Base-by-base conservation (phyloP, 352 stramenopile genomes). In the Phytophthora hybrid region DNA sequence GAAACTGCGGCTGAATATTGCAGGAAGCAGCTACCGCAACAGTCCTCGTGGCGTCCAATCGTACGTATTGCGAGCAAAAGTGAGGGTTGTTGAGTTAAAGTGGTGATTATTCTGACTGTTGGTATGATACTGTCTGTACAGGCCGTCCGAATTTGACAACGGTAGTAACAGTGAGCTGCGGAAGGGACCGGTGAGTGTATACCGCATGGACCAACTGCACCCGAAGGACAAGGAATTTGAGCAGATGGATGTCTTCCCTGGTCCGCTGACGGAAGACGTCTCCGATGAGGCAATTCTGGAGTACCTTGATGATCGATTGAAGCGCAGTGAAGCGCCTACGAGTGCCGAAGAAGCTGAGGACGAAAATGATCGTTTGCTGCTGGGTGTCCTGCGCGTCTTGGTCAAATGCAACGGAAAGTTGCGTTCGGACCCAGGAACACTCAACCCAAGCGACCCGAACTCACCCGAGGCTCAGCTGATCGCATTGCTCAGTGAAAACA, bases 331-430 rank as follows among this genome's bases (percentile, higher is more conserved):
- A 47, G 21, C 26, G 16, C 34, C 53, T 51, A 34, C 47, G 16
- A 71, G 47, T 72, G 54, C 52, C 55, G 57, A 52, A 13, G 73
- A 71, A 23, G 66, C 49, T 44, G 60, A 78, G 1, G 78, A 88
- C 31, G 89, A 96, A 66, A 84, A 96, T 49, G 86, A 92, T 16
- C 85, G 86, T 31, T 69, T 96, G 56, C 68, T 96, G 32, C 59
- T 92, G 26, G 82, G 87, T 16, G 73, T 96, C n/a, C 62, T 96
- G 46, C 79, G 75, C 61, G 77, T 96, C 5, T 54, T 96, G 49
- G 81, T 94, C 34, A 94, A 92, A 66, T 93, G 82, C 76, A 93
- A 96, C n/a, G 89, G 89, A 26, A 87, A 88, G 60, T 73, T 94
- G 9, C 82, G 85, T 18, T 91, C 86, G 2, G 83, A 91, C 14